These are phyloP conservation scores for Sanghuangporus baumii DNA, from an alignment of 1,284 basidiomycete species.

Conservation along the genomic window DNA sequence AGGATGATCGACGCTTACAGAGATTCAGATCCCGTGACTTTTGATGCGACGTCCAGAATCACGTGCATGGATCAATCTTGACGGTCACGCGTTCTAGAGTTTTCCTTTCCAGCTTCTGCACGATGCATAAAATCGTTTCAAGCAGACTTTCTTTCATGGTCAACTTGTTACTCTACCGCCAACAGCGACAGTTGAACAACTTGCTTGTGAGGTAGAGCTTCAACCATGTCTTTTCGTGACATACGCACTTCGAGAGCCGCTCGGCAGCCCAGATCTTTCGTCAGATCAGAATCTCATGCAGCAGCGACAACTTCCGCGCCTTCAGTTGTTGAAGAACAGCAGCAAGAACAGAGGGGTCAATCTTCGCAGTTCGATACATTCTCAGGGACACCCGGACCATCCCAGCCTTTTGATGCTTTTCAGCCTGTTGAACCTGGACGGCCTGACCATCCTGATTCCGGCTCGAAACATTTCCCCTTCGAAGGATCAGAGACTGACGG, in stretches of 20 bases:
- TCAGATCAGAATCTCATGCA: background rate
- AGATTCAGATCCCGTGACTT: background rate
- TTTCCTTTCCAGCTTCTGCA: background rate
- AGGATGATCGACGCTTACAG: background rate
- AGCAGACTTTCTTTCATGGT: background rate
- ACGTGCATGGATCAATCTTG: background rate
- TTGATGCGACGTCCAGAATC: background rate
- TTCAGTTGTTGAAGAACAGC: background rate
- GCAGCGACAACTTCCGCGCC: background rate
- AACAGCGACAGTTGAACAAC: background rate
- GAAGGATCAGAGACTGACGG: too few species aligned
- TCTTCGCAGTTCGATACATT: background rate
- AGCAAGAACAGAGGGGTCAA: background rate
- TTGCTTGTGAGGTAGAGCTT: background rate
- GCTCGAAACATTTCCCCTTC: too few species aligned
- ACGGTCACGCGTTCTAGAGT: background rate
- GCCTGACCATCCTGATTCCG: background rate
- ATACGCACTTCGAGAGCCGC: background rate
- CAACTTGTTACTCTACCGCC: background rate
- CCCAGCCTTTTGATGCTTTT: background rate
- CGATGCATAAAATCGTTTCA: background rate
- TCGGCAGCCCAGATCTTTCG: slow-evolving; percentile 11
- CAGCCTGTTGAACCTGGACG: background rate
- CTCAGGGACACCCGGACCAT: too few species aligned
- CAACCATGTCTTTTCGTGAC: slow-evolving; percentile 14